These are phyloP conservation scores for Eucalyptus caleyi DNA, from an alignment of 345 rosid species.

Conservation along the genomic window DNA sequence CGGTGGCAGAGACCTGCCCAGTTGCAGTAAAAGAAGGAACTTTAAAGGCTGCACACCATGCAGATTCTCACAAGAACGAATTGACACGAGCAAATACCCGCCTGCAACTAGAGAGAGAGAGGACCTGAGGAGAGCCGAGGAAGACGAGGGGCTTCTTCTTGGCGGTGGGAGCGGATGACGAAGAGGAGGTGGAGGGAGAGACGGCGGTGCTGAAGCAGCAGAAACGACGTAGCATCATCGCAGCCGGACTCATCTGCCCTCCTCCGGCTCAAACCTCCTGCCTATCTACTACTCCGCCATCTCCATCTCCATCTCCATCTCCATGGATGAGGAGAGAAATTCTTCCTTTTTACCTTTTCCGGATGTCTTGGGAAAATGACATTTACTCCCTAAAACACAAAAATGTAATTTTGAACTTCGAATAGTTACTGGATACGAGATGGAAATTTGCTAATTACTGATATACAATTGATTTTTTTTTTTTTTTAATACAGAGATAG, in stretches of 20 bases:
- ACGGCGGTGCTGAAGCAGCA: slow-evolving; percentile 21
- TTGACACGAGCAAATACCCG: not conserved
- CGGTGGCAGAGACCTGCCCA: slow-evolving; percentile 60
- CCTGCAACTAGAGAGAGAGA: not conserved
- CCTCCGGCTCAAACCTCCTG: not conserved
- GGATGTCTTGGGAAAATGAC: not conserved
- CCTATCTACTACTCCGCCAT: not conserved
- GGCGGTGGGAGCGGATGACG: slow-evolving; percentile 6
- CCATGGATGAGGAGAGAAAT: not conserved
- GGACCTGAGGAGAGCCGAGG: slow-evolving; percentile 89
- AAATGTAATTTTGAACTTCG: not conserved
- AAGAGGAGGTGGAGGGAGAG: not conserved
- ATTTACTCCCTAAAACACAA: not conserved
- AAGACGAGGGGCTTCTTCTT: slow-evolving; percentile 75
- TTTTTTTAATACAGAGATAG: not conserved
- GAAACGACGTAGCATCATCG: slow-evolving; percentile 55
- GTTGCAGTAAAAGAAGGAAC: not conserved
- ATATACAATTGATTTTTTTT: not conserved
- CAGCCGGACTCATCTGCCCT: not conserved
- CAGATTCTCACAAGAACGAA: not conserved
- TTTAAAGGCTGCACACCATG: not conserved
- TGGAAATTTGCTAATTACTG: not conserved
- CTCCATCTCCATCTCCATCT: not conserved
- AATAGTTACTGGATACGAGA: not conserved
- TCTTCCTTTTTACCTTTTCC: not conserved